These are phyloP conservation scores for Lolium rigidum DNA, from an alignment of 176 grass and related monocot genomes.

Conservation along the genomic window DNA sequence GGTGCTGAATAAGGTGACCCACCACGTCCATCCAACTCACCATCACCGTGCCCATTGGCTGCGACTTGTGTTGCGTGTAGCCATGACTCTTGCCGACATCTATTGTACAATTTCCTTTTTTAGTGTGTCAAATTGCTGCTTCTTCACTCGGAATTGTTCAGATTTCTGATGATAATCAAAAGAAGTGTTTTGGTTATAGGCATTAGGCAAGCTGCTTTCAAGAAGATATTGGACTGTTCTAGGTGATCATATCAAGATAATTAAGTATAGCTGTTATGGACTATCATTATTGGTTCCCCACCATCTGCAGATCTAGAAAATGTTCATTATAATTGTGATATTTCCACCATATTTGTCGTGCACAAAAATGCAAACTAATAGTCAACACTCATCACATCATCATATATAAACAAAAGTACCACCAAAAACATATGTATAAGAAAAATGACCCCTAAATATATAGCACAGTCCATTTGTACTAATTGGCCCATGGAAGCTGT, in stretches of 20 bases:
- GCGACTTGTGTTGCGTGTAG: background rate
- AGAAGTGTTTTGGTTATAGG: background rate
- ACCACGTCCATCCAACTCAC: too few relatives aligned
- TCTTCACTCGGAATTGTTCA: conserved; percentile 3
- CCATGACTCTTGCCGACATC: background rate
- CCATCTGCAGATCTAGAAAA: background rate
- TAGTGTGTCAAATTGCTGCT: background rate
- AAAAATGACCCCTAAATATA: background rate
- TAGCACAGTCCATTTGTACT: background rate
- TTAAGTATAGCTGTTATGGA: background rate
- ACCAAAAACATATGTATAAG: background rate
- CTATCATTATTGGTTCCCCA: background rate
- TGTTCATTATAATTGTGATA: background rate
- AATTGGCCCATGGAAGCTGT: background rate
- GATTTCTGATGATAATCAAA: background rate
- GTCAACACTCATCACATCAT: background rate
- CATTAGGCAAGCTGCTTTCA: background rate
- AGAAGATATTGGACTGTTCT: background rate
- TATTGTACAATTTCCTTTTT: background rate
- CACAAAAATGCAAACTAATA: background rate
- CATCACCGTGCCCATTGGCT: too few relatives aligned
- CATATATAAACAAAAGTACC: background rate
- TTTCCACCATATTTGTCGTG: background rate
- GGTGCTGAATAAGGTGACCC: too few relatives aligned
- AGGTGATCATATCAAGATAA: background rate